Evolutionary conservation across 2,329 filamentous ascomycete genomes (phyloP).

Genomic region (Ophiocordyceps camponoti-floridani): DNA sequence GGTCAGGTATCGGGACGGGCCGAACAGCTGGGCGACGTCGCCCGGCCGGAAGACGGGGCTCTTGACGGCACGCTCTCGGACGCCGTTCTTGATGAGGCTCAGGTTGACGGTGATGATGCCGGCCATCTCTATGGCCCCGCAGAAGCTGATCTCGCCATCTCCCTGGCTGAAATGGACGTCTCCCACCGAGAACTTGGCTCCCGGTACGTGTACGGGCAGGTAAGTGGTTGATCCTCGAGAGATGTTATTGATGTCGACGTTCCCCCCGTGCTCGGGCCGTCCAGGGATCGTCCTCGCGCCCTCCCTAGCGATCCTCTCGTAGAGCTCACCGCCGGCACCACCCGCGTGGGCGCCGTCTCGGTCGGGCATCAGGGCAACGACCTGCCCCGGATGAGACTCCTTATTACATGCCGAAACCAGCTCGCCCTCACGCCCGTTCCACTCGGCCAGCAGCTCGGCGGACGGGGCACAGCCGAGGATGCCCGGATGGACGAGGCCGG

Average conservation of each 20-base stretch:
- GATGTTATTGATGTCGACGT: conserved; percentile 83
- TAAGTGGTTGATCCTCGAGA: conserved; percentile 67
- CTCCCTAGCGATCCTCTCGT: conserved; percentile 52
- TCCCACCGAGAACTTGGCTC: conserved; percentile 80
- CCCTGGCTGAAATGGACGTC: conserved; percentile 72
- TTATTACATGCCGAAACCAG: conserved; percentile 41
- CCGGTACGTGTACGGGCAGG: conserved; percentile 69
- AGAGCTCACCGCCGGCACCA: conserved; percentile 35
- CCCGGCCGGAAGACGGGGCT: conserved; percentile 74
- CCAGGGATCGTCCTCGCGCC: conserved; percentile 76
- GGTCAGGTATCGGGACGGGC: conserved; percentile 42
- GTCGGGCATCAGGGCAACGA: conserved; percentile 61
- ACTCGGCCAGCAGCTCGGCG: conserved; percentile 54
- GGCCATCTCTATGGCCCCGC: conserved; percentile 86
- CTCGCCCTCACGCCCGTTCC: conserved; percentile 71
- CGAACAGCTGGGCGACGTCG: conserved; percentile 76
- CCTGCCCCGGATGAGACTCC: conserved; percentile 42
- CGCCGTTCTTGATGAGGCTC: conserved; percentile 66
- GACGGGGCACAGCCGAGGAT: conserved; percentile 84
- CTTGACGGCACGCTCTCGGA: conserved; percentile 58
- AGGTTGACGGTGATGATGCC: conserved; percentile 84
- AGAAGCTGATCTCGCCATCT: conserved; percentile 81
- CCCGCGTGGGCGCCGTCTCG: conserved; percentile 59
- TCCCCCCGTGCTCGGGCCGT: conserved; percentile 72
- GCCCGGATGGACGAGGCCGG: conserved; percentile 78